phyloP scores from a whole-genome alignment of 2,329 filamentous ascomycete species.

The Parafenestella ontariensis region DNA sequence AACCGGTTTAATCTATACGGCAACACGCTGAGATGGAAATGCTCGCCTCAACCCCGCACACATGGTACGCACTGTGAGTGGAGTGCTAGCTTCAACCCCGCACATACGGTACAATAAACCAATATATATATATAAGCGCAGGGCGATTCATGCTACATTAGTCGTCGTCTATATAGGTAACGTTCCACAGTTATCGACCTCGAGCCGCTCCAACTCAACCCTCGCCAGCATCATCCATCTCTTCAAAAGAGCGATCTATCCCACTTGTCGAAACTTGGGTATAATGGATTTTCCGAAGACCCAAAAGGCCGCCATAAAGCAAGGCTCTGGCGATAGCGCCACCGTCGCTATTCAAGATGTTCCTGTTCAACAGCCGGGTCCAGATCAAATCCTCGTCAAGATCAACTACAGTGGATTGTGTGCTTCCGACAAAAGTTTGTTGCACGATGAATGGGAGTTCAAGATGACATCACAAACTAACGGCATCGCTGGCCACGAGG shows the following conservation, averaged over 20 bases:
- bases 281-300: slow-evolving; percentile 41
- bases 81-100: not conserved
- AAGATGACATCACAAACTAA: slow-evolving; percentile 28
- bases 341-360: slow-evolving; percentile 38
- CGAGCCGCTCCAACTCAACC: not conserved
- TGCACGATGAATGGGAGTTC: slow-evolving; percentile 47
- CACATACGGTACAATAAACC: not conserved
- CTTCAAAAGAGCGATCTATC: too few relatives aligned
- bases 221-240: not conserved
- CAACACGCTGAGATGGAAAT: too few relatives aligned
- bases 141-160: not conserved
- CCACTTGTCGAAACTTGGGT: too few relatives aligned
- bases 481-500: slow-evolving; percentile 73
- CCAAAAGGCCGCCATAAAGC: slow-evolving; percentile 47
- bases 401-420: slow-evolving; percentile 65
- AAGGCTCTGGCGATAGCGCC: slow-evolving; percentile 31
- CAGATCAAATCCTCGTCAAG: slow-evolving; percentile 62
- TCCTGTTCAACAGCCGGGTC: slow-evolving; percentile 48
- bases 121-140: not conserved
- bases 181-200: not conserved
- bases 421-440: slow-evolving; percentile 57
- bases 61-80: not conserved
- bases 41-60: slow-evolving; percentile 1
- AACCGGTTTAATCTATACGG: not conserved
- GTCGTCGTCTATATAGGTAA: not conserved